Percentiles rank a stretch among this genome's conserved stretches.
These are phyloP conservation scores for Sanghuangporus sanghuang DNA, from an alignment of 1,284 basidiomycete genomes.

Conservation along the genomic window DNA sequence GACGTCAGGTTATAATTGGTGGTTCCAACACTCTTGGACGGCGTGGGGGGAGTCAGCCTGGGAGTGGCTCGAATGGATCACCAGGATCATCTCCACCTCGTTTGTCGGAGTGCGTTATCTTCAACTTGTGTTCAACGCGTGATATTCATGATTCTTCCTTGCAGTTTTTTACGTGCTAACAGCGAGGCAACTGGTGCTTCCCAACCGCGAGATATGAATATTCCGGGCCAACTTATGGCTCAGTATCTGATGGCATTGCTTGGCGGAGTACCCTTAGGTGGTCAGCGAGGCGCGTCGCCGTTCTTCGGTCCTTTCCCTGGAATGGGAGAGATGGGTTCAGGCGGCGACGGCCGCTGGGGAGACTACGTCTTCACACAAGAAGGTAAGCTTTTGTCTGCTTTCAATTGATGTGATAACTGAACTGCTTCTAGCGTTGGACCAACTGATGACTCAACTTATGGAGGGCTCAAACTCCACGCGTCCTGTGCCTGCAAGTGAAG, in stretches of 20 bases:
- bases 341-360: constrained; percentile 53
- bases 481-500: constrained; percentile 72
- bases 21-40: constrained; percentile 31
- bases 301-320: constrained; percentile 35
- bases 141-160: background rate
- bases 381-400: constrained; percentile 36
- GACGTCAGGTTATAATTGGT: constrained; percentile 41
- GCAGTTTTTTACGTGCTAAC: constrained; percentile 12
- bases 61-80: constrained; percentile 17
- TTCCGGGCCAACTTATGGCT: constrained; percentile 58
- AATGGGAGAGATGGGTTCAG: constrained; percentile 29
- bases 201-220: constrained; percentile 25
- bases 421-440: constrained; percentile 59
- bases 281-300: constrained; percentile 25
- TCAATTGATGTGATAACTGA: background rate
- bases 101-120: constrained; percentile 28
- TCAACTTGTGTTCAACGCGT: background rate
- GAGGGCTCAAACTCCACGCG: constrained; percentile 60
- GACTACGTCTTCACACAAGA: constrained; percentile 83
- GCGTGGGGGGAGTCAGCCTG: constrained; percentile 18
- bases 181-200: constrained; percentile 21
- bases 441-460: constrained; percentile 75
- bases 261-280: constrained; percentile 32
- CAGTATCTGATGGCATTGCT: constrained; percentile 67
- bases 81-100: constrained; percentile 19